Evolutionary conservation across 164 flowering plant genomes (phyloP).

Genomic region (Stephania japonica): DNA sequence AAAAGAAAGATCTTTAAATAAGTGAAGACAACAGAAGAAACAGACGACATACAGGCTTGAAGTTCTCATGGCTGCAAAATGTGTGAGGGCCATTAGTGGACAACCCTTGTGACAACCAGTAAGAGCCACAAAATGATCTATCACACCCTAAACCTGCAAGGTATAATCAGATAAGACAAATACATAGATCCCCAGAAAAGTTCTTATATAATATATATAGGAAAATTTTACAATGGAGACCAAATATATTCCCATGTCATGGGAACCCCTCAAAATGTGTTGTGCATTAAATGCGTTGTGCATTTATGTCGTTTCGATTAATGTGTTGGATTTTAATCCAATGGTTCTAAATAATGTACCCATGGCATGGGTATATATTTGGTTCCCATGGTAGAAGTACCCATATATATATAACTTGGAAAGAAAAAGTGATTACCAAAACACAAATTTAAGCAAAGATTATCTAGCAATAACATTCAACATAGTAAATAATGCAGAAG

Average conservation of each 20-base stretch:
- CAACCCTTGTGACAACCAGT: constrained; percentile 60
- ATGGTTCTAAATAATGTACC: no score
- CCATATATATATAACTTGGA: no score
- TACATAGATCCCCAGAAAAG: neutral
- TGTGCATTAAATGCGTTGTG: no score
- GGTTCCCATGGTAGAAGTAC: no score
- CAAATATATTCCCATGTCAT: no score
- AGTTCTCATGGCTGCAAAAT: constrained; percentile 47
- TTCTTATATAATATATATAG: neutral
- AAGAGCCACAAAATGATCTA: constrained; percentile 85
- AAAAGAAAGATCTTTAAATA: neutral
- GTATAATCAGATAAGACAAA: neutral
- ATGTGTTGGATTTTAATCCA: no score
- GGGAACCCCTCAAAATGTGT: no score
- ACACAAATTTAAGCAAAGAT: neutral
- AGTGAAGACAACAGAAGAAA: neutral
- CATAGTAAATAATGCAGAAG: neutral
- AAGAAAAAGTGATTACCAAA: no score
- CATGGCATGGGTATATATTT: no score
- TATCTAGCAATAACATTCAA: neutral
- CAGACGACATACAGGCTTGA: constrained; percentile 55
- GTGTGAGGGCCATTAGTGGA: constrained; percentile 25
- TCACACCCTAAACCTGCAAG: constrained; percentile 88
- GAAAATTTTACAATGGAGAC: no score
- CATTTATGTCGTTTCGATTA: no score